These are phyloP conservation scores for Paramecium caudatum DNA, from an alignment of 73 alveolate species.

Conservation along the genomic window DNA sequence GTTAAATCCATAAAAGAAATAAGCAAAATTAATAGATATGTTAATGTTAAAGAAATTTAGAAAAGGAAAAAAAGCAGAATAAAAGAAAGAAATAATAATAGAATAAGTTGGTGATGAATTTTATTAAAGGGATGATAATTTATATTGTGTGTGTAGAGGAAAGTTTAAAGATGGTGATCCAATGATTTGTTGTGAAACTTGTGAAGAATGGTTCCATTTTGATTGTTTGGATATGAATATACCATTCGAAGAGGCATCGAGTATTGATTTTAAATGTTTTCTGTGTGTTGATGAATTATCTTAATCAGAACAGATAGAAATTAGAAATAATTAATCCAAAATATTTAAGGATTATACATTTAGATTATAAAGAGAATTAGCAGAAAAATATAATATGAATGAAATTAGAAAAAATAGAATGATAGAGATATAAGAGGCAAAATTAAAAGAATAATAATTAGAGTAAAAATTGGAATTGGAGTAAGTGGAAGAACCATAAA, in stretches of 20 bases:
- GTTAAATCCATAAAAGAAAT: slow-evolving; percentile 29
- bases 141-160: slow-evolving; percentile 63
- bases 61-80: slow-evolving; percentile 4
- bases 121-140: slow-evolving; percentile 29
- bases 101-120: slow-evolving; percentile 18
- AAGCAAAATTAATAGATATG: slow-evolving; percentile 55
- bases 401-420: slow-evolving; percentile 18
- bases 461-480: background rate
- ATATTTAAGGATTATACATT: background rate
- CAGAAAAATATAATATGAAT: slow-evolving; percentile 11
- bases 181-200: slow-evolving; percentile 41
- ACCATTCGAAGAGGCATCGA: background rate
- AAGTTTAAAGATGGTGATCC: slow-evolving; percentile 45
- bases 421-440: background rate
- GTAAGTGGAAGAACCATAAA: background rate
- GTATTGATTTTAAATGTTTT: slow-evolving; percentile 26
- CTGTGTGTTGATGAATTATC: slow-evolving; percentile 46
- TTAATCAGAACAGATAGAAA: background rate
- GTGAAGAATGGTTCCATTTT: slow-evolving; percentile 70
- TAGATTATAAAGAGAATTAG: slow-evolving; percentile 37
- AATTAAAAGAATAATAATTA: background rate
- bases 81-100: background rate
- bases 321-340: background rate
- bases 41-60: slow-evolving; percentile 9
- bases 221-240: slow-evolving; percentile 28